Evolutionary conservation across 345 rosid species (phyloP).

Genomic region (Eucalyptus camaldulensis): DNA sequence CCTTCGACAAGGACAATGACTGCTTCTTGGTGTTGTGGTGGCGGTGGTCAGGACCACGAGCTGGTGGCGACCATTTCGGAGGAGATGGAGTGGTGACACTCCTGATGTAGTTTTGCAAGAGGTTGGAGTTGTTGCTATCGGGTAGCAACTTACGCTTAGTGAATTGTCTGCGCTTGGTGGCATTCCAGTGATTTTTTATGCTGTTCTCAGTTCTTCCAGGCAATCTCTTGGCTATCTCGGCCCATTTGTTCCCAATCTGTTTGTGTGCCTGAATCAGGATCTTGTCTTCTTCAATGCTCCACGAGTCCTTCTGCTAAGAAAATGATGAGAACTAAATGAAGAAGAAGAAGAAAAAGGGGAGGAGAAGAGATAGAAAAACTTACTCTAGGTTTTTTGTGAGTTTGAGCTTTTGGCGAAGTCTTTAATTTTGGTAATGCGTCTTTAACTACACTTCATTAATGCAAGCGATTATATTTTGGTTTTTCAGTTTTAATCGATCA

Average conservation of each 20-base stretch:
- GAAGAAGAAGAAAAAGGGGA: not conserved
- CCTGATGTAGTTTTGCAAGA: not conserved
- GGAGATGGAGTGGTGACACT: not conserved
- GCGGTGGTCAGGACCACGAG: not conserved
- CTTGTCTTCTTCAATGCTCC: not conserved
- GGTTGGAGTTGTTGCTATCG: not conserved
- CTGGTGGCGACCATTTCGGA: not conserved
- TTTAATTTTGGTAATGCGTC: not conserved
- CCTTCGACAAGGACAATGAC: not conserved
- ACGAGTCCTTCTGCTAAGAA: not conserved
- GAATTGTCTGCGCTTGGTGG: not conserved
- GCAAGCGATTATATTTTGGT: not conserved
- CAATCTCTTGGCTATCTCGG: not conserved
- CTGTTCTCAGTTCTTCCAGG: not conserved
- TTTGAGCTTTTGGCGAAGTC: not conserved
- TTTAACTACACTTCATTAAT: not conserved
- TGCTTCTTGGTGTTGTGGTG: not conserved
- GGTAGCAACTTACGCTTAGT: not conserved
- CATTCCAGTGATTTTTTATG: not conserved
- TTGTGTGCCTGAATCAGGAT: not conserved
- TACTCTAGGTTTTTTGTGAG: not conserved
- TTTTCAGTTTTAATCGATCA: not conserved
- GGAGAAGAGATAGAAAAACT: not conserved
- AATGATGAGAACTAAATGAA: not conserved
- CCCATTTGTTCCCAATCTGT: not conserved